These are phyloP conservation scores for Gelatoporia subvermispora DNA, from an alignment of 768 basidiomycete genomes.

Conservation along the genomic window DNA sequence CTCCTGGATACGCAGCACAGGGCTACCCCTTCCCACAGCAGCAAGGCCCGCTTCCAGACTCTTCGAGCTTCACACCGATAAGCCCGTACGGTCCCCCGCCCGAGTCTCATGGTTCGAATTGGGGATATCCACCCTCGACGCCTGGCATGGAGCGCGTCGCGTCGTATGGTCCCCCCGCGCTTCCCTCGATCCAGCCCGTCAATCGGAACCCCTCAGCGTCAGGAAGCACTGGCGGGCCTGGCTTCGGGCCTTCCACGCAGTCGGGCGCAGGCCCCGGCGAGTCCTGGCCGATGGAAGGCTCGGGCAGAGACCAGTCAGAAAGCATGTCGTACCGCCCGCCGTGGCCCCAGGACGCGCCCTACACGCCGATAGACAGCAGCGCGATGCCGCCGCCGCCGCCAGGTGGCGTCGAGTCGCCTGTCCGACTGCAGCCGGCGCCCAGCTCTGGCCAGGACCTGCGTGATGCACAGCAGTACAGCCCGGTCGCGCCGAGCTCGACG, in stretches of 20 bases:
- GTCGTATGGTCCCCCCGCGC: conserved; percentile 40
- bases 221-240: conserved; percentile 8
- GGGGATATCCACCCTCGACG: conserved; percentile 44
- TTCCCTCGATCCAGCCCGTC: conserved; percentile 52
- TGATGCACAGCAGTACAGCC: conserved; percentile 15
- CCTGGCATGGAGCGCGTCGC: conserved; percentile 34
- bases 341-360: conserved; percentile 19
- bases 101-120: conserved; percentile 39
- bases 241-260: conserved; percentile 14
- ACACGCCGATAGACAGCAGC: conserved; percentile 16
- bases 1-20: conserved; percentile 37
- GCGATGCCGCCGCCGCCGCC: conserved; percentile 7
- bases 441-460: conserved; percentile 12
- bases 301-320: conserved; percentile 14
- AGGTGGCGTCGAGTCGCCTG: conserved; percentile 10
- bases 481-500: conserved; percentile 9
- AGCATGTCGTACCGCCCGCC: conserved; percentile 16
- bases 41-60: conserved; percentile 34
- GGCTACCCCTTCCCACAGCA: conserved; percentile 42
- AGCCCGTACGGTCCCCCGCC: conserved; percentile 36
- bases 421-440: conserved; percentile 10
- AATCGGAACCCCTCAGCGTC: conserved; percentile 30
- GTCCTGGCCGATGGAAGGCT: conserved; percentile 17
- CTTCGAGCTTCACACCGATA: conserved; percentile 36
- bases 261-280: conserved; percentile 13